phyloP scores from a whole-genome alignment of 805 yeast species.

The Monosporozyma siamensis region DNA sequence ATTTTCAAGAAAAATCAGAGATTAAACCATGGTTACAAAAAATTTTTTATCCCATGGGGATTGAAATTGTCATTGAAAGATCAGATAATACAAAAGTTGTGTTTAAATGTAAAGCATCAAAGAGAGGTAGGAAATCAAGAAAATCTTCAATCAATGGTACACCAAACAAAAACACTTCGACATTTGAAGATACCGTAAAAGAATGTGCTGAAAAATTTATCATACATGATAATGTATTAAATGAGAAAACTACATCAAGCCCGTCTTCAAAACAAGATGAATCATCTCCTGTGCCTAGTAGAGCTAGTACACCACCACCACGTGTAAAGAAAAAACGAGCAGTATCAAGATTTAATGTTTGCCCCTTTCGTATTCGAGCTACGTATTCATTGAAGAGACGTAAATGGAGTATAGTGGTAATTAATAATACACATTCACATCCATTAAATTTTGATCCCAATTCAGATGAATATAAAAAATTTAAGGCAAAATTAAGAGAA shows the following conservation, averaged over 20 bases:
- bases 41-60: conserved; percentile 40
- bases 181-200: conserved; percentile 6
- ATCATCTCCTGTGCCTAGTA: no score
- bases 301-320: neutral
- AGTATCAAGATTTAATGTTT: conserved; percentile 30
- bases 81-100: conserved; percentile 53
- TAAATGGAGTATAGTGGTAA: conserved; percentile 52
- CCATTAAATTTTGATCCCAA: conserved; percentile 30
- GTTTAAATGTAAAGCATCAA: conserved; percentile 46
- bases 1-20: conserved; percentile 36
- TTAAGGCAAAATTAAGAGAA: conserved; percentile 22
- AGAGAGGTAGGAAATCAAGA: conserved; percentile 19
- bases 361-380: conserved; percentile 61
- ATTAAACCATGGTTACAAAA: conserved; percentile 57
- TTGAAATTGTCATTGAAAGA: conserved; percentile 51
- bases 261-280: no score
- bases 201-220: conserved; percentile 6
- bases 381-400: conserved; percentile 44
- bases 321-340: conserved; percentile 22
- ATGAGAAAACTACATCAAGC: no score
- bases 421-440: conserved; percentile 55
- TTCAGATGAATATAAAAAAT: conserved; percentile 30
- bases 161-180: conserved; percentile 5
- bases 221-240: conserved; percentile 5
- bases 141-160: neutral